These are phyloP conservation scores for Thozetella sp. DNA, from an alignment of 495 filamentous ascomycete species.

Conservation along the genomic window DNA sequence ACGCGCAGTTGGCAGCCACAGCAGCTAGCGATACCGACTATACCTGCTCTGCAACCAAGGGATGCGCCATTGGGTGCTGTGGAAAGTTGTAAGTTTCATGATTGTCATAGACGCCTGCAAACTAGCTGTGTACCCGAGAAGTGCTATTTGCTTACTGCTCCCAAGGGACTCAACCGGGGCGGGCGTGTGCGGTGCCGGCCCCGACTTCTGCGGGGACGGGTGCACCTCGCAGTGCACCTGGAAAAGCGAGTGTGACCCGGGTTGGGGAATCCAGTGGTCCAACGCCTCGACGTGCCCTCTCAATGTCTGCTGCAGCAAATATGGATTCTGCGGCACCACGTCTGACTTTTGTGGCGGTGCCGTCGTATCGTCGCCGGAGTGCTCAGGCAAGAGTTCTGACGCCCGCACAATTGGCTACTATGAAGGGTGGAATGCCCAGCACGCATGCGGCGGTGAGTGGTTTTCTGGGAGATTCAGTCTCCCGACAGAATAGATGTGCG, in stretches of 20 bases:
- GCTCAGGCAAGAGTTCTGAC: conserved; percentile 6
- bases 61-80: conserved; percentile 16
- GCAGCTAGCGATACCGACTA: conserved; percentile 4
- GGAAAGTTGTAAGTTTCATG: conserved; percentile 8
- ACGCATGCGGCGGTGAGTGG: conserved; percentile 13
- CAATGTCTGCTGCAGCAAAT: conserved; percentile 23
- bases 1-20: conserved; percentile 1
- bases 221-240: conserved; percentile 13
- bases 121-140: neutral
- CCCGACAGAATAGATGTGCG: neutral
- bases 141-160: neutral
- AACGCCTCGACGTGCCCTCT: conserved; percentile 12
- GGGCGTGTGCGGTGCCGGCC: conserved; percentile 14
- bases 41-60: conserved; percentile 9
- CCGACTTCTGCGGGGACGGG: conserved; percentile 14
- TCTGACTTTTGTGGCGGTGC: conserved; percentile 15
- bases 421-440: conserved; percentile 17
- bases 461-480: neutral
- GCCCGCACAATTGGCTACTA: conserved; percentile 21
- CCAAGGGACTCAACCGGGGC: neutral
- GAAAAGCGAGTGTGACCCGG: conserved; percentile 21
- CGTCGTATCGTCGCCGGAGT: conserved; percentile 1
- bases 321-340: conserved; percentile 26
- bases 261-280: conserved; percentile 14
- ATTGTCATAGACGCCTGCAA: neutral